These are phyloP conservation scores for Viola odorata DNA, from an alignment of 345 rosid species.

Conservation along the genomic window DNA sequence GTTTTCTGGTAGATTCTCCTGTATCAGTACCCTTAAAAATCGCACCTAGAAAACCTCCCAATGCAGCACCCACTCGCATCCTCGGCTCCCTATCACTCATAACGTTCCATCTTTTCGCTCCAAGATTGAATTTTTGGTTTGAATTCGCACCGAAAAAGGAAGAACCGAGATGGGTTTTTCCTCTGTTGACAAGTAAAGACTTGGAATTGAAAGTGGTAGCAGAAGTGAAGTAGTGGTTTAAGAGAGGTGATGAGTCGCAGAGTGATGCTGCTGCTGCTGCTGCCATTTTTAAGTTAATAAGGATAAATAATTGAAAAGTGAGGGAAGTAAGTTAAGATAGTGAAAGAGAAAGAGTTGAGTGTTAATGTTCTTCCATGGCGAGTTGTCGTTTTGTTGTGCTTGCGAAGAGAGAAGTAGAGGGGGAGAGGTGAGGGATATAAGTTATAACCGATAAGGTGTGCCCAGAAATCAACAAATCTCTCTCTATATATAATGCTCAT, in stretches of 20 bases:
- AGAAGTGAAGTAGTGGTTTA: conserved; percentile 31
- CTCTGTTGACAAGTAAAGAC: conserved; percentile 25
- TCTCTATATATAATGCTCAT: too few species aligned
- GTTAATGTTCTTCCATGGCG: not conserved
- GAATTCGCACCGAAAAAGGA: conserved; percentile 34
- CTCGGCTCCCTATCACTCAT: conserved; percentile 18
- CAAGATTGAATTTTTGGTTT: conserved; percentile 8
- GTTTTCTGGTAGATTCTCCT: conserved; percentile 84
- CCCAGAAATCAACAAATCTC: not conserved
- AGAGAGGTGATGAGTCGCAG: conserved; percentile 27
- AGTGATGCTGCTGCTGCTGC: conserved; percentile 42
- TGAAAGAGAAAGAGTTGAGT: not conserved
- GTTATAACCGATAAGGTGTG: conserved; percentile 2
- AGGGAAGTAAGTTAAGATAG: not conserved
- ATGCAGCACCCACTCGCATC: conserved; percentile 48
- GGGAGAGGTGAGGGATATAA: not conserved
- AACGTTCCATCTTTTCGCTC: conserved; percentile 20
- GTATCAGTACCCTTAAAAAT: conserved; percentile 79
- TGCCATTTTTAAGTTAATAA: conserved; percentile 6
- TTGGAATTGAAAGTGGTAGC: conserved; percentile 34
- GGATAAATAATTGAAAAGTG: not conserved
- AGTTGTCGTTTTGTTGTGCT: not conserved
- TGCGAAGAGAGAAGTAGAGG: not conserved
- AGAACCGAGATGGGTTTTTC: conserved; percentile 28
- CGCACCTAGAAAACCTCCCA: conserved; percentile 78